Percentiles rank a stretch among this genome's conserved stretches.
Conservation (phyloP, 176 grass and related monocot species). For the Aegilops bicornis region DNA sequence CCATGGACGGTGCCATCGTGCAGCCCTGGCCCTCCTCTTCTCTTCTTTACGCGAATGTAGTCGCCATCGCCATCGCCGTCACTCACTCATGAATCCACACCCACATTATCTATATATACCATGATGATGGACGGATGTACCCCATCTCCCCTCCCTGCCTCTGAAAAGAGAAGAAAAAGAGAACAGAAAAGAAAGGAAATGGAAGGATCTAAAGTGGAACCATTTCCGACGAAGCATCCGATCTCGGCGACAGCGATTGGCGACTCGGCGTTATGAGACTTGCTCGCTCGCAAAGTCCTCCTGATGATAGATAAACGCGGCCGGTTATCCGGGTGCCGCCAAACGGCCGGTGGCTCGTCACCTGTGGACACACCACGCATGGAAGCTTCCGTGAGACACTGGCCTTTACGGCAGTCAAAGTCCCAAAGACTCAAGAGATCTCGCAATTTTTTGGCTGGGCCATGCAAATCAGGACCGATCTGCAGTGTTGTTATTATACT, state of each 20-base stretch:
- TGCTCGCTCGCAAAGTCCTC: not conserved
- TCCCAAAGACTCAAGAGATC: not conserved
- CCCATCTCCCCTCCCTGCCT: not conserved
- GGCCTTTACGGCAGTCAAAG: not conserved
- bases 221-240: not conserved
- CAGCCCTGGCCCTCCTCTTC: not conserved
- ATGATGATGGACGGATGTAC: not conserved
- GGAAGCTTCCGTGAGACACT: too few relatives aligned
- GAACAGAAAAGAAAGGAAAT: not conserved
- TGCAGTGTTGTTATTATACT: not conserved
- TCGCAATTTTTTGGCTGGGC: not conserved
- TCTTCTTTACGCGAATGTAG: conserved; percentile 4
- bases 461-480: not conserved
- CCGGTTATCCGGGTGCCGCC: not conserved
- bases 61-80: not conserved
- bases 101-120: not conserved
- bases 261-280: too few relatives aligned
- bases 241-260: conserved; percentile 1
- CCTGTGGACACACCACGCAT: too few relatives aligned
- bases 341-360: not conserved
- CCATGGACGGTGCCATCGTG: conserved; percentile 48
- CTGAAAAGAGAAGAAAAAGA: not conserved
- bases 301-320: conserved; percentile 20
- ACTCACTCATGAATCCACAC: not conserved
- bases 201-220: not conserved